A percentile compares a stretch with the other conserved stretches of the same genome.
Conservation (phyloP, 106 monocot genomes). For the Phalaenopsis aphrodite region DNA sequence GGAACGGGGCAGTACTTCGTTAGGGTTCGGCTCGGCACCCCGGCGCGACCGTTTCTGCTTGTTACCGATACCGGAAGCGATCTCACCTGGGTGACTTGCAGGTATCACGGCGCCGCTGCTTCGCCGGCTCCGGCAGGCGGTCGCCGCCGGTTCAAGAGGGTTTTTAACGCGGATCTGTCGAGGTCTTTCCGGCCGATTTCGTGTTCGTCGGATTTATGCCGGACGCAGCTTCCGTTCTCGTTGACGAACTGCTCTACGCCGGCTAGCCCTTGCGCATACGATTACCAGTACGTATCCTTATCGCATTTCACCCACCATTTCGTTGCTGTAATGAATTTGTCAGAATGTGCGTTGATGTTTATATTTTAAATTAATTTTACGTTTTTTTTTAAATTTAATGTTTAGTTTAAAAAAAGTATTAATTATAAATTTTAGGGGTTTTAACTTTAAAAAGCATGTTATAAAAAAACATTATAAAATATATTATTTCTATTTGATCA, state of each 20-base stretch:
- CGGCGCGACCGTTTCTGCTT: slow-evolving; percentile 58
- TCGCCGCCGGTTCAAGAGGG: slow-evolving; percentile 4
- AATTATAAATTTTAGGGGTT: too few species aligned
- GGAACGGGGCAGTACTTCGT: slow-evolving; percentile 83
- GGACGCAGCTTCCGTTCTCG: slow-evolving; percentile 50
- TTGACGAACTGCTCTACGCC: slow-evolving; percentile 43
- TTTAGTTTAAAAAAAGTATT: too few species aligned
- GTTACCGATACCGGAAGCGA: slow-evolving; percentile 94
- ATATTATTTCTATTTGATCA: too few species aligned
- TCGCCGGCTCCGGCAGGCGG: neutral
- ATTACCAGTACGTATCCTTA: slow-evolving; percentile 47
- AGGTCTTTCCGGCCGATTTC: slow-evolving; percentile 49
- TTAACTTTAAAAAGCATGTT: too few species aligned
- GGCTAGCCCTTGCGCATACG: slow-evolving; percentile 59
- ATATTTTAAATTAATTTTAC: neutral
- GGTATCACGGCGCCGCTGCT: neutral
- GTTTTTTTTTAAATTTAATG: neutral
- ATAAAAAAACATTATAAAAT: too few species aligned
- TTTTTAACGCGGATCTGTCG: slow-evolving; percentile 41
- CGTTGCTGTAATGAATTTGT: neutral
- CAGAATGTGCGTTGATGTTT: neutral
- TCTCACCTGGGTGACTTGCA: slow-evolving; percentile 89
- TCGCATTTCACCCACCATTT: slow-evolving; percentile 7
- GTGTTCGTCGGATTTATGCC: slow-evolving; percentile 55
- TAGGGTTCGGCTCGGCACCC: slow-evolving; percentile 74